Percentiles rank a stretch among this genome's conserved stretches.
phyloP scores from a whole-genome alignment of 129 eudicot species.

The Erigeron canadensis region DNA sequence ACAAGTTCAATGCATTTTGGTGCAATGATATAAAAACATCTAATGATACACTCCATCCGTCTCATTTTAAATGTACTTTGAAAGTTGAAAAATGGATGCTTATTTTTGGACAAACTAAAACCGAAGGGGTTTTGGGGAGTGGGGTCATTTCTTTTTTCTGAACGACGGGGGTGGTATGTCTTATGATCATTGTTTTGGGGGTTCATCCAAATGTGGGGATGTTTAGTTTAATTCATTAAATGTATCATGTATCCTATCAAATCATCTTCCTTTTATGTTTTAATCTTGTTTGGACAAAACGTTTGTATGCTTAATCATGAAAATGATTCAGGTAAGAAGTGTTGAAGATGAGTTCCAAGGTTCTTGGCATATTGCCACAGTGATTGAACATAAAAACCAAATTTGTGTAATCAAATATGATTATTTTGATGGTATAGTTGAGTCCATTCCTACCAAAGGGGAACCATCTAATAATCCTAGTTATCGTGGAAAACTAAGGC shows the following conservation, averaged over 20 bases:
- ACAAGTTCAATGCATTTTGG: too few relatives aligned
- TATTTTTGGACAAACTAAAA: too few relatives aligned
- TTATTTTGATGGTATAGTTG: conserved; percentile 1
- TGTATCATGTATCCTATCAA: background rate
- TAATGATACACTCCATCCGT: too few relatives aligned
- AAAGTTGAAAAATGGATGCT: background rate
- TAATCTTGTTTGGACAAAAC: background rate
- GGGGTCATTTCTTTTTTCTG: too few relatives aligned
- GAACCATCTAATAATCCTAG: background rate
- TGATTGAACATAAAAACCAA: conserved; percentile 25
- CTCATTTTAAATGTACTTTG: too few relatives aligned
- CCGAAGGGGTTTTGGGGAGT: too few relatives aligned
- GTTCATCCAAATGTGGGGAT: background rate
- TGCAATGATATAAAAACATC: too few relatives aligned
- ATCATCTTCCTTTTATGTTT: conserved; percentile 1
- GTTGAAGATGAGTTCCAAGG: conserved; percentile 57
- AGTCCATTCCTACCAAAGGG: conserved; percentile 1
- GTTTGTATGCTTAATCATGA: conserved; percentile 6
- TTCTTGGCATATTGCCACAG: conserved; percentile 58
- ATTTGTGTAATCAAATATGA: conserved; percentile 38
- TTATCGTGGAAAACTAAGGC: conserved; percentile 55
- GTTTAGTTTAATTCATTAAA: background rate
- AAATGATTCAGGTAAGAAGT: conserved; percentile 56
- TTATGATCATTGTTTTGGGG: background rate
- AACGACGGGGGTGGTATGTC: too few relatives aligned